Base-by-base conservation (phyloP, 495 filamentous ascomycete species). In the Aspergillus biplanus region DNA sequence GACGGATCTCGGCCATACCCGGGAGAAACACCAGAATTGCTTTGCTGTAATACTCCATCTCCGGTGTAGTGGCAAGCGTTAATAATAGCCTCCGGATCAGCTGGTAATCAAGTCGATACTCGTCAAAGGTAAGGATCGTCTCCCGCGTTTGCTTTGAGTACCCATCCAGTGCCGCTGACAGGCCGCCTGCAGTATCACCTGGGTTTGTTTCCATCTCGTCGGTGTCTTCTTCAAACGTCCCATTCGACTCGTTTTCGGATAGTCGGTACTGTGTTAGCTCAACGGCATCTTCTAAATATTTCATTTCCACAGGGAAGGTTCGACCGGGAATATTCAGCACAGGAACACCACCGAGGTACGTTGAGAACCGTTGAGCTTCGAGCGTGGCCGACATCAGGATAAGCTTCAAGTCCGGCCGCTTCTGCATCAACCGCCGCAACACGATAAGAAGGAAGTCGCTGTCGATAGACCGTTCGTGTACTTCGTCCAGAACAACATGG, bases 361-460 rank as follows among this genome's bases (percentile, higher is more conserved):
- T 86, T 0, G 95, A 97, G 71, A 99, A 96, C 15, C 87, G 87
- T 61, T 94, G 87, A 7, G 95, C 92, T 72, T 99, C 91, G 8
- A 97, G 89, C 4, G 95, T 99, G 6, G 95, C 95, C 56, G 93
- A 97, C 95, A 97, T 99, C 32, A 99, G 83, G 34, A 99, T 82
- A 33, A 99, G 89, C 67, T 89, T 89, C 50, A 97, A 75, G 50
- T 93, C 85, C 53, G 88, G 89, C 53, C 92, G 82, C 58, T 82
- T 82, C 21, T 82, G 65, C 69, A 97, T 83, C 15, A 97, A 78
- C 65, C 93, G 90, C 66, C 91, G 90, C 27, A 99, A 83, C 3
- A 97, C 88, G 62, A 97, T 91, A 12, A 99, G 79, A 18, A 99
- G 80, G 73, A 99, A 97, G 66, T 99, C 95, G 57, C 91, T 96